These are phyloP conservation scores for Trypanosomatidae sp. DNA, from an alignment of 208 protist genomes.

Conservation along the genomic window DNA sequence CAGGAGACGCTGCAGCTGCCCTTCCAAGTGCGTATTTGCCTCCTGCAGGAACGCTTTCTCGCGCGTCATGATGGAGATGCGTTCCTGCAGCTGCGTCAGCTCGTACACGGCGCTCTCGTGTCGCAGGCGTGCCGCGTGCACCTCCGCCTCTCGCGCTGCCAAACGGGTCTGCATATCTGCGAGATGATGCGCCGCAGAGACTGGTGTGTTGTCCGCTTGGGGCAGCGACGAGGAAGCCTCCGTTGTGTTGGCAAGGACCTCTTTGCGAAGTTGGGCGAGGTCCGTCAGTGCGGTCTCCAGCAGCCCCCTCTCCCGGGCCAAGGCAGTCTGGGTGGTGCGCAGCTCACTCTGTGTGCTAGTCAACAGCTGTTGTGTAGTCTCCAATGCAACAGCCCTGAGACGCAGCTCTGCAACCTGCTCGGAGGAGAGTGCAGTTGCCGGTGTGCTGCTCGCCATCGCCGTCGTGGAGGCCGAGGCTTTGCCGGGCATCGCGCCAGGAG, in stretches of 20 bases:
- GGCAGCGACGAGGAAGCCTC: neutral
- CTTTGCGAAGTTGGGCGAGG: constrained; percentile 10
- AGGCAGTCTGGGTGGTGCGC: neutral
- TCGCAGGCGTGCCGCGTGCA: constrained; percentile 7
- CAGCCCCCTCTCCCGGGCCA: constrained; percentile 4
- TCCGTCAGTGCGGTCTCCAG: constrained; percentile 1
- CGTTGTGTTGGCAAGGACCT: neutral
- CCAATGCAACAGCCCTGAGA: constrained; percentile 11
- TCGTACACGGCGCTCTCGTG: constrained; percentile 31
- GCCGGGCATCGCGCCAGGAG: neutral
- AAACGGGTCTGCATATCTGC: constrained; percentile 13
- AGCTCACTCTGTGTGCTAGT: constrained; percentile 17
- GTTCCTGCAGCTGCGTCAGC: constrained; percentile 25
- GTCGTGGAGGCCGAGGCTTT: neutral
- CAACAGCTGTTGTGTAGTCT: constrained; percentile 25
- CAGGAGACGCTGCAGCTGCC: constrained; percentile 69
- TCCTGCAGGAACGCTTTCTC: constrained; percentile 47
- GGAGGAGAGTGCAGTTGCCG: neutral
- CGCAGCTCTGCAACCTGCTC: constrained; percentile 24
- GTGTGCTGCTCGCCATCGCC: neutral
- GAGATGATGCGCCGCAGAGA: neutral
- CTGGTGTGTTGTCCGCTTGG: neutral
- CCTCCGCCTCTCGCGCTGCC: constrained; percentile 7
- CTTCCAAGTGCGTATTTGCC: constrained; percentile 57
- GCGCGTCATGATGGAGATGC: constrained; percentile 21